These are phyloP conservation scores for Fusarium sp. DNA, from an alignment of 2,329 filamentous ascomycete genomes.

Conservation along the genomic window DNA sequence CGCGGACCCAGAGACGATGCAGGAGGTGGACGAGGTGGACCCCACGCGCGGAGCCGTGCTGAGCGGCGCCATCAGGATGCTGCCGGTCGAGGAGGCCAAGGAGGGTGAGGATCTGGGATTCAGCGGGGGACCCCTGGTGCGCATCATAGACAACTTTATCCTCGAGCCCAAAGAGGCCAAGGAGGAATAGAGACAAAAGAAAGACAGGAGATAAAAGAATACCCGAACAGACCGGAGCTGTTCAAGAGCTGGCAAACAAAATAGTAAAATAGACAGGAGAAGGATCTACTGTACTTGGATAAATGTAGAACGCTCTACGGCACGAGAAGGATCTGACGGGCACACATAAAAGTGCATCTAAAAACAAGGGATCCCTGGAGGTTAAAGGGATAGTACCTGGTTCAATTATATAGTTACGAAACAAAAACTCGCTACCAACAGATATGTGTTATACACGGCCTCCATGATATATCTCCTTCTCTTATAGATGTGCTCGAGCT, in stretches of 20 bases:
- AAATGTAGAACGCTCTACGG: conserved; percentile 9
- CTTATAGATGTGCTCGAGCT: conserved; percentile 61
- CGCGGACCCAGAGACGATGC: conserved; percentile 84
- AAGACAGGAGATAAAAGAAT: conserved; percentile 17
- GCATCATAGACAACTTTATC: conserved; percentile 95
- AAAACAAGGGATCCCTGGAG: neutral
- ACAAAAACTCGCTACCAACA: conserved; percentile 10
- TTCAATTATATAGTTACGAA: neutral
- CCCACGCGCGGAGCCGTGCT: conserved; percentile 79
- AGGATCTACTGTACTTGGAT: conserved; percentile 6
- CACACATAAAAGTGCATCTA: neutral
- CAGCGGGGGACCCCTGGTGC: conserved; percentile 77
- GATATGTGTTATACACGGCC: conserved; percentile 17
- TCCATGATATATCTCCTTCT: neutral
- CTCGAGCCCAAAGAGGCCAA: conserved; percentile 56
- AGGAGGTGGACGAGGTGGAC: conserved; percentile 80
- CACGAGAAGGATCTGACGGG: neutral
- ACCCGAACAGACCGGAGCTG: conserved; percentile 27
- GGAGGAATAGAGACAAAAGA: conserved; percentile 11
- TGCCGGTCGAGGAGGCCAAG: conserved; percentile 77
- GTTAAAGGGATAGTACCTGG: neutral
- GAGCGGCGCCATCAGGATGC: conserved; percentile 91
- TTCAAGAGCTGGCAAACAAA: conserved; percentile 13
- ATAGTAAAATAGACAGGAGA: neutral
- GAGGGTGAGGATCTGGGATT: conserved; percentile 81